phyloP scores from a whole-genome alignment of 768 basidiomycete species.

The Cystofilobasidium macerans region DNA sequence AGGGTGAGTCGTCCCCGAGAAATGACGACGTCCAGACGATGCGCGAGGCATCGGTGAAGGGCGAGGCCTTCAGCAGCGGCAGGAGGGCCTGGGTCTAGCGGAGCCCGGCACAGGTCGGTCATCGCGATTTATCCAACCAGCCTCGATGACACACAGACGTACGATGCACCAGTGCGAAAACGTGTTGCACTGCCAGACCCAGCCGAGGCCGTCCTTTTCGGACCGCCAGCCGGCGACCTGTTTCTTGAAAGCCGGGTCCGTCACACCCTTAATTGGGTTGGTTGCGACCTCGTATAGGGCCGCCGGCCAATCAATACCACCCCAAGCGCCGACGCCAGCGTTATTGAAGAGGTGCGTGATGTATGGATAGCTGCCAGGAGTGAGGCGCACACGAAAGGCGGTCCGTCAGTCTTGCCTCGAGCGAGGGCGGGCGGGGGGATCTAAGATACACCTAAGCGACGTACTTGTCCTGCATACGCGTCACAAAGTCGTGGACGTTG shows the following conservation, averaged over 20 bases:
- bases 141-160: too few species aligned
- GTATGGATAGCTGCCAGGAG: conserved; percentile 55
- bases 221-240: conserved; percentile 54
- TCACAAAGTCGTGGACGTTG: conserved; percentile 55
- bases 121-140: too few species aligned
- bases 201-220: conserved; percentile 56
- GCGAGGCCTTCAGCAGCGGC: conserved; percentile 42
- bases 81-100: conserved; percentile 57
- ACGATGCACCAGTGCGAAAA: conserved; percentile 73
- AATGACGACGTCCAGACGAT: conserved; percentile 72
- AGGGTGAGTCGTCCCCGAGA: conserved; percentile 41
- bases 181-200: conserved; percentile 73
- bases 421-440: conserved; percentile 6
- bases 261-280: conserved; percentile 45
- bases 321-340: conserved; percentile 58
- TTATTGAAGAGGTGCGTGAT: conserved; percentile 71
- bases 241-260: conserved; percentile 48
- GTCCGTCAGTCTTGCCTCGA: conserved; percentile 2
- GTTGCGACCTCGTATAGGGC: conserved; percentile 46
- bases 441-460: conserved; percentile 27
- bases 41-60: conserved; percentile 43
- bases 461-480: conserved; percentile 48
- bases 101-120: background rate
- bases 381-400: too few species aligned
- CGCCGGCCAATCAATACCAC: conserved; percentile 46